Base-by-base conservation (phyloP, 1,284 basidiomycete genomes). In the Microbotryum silenes-acaulis region DNA sequence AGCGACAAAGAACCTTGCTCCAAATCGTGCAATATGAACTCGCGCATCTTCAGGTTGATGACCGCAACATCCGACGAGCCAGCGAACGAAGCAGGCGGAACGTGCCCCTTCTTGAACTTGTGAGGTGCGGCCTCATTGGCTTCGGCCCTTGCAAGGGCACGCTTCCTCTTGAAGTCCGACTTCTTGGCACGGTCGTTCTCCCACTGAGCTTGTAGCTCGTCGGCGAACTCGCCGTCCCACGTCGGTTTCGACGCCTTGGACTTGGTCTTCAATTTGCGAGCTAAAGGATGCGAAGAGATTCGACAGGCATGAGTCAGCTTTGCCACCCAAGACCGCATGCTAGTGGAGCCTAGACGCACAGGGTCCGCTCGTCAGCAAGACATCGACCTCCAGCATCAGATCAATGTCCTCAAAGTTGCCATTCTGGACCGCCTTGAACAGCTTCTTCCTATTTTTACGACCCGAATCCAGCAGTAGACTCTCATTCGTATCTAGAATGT, bases 121-220 rank as follows among this genome's bases (percentile, higher is more conserved):
- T 58, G 54, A 4, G 16, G 21, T 16, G 57, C 57, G 46, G 61
- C 60, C 31, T 60, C 65, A 29, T 29, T 20, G 0, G 55, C 51
- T 2, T 58, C 57, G 23, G 65, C 65, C 16, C 67, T 63, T 20
- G 50, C 53, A 21, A 75, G 74, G 27, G 80, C 81, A 4, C 89
- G 83, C 46, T 81, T 79, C 5, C 78, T 80, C 74, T 90, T 93
- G 73, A 80, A 77, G 62, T 84, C 84, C 0, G 89, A 89, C 75
- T 94, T 96, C 76, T 85, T 87, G 57, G 79, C 77, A 2, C 89
- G 85, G 72, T 94, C 91, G 56, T 81, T 81, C 62, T 84, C 81
- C 90, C 90, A 94, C 66, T 86, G 86, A 0, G 77, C 81, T 63
- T 81, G 81, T 1, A 96, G 79, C 10, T 85, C 81, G 21, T 56